A percentile compares a stretch with the other conserved stretches of the same genome.
Conservation (phyloP, 2,329 filamentous ascomycete species). For the Dissoconium aciculare region DNA sequence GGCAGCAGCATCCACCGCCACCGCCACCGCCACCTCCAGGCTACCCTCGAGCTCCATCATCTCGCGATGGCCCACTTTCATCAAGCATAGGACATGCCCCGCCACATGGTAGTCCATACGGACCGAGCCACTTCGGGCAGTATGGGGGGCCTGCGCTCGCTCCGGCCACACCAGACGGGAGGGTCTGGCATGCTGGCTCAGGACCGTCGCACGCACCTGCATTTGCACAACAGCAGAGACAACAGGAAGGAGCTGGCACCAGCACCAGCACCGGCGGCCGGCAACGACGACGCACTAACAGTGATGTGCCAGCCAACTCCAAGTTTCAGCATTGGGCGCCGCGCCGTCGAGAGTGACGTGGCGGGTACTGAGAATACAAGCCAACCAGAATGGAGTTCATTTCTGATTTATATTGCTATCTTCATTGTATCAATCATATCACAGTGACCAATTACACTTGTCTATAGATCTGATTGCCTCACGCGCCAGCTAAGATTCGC, state of each 20-base stretch:
- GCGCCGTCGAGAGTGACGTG: not conserved
- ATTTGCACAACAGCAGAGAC: constrained; percentile 17
- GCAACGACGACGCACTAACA: constrained; percentile 2
- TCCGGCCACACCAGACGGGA: constrained; percentile 13
- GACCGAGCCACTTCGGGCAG: constrained; percentile 5
- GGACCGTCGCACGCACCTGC: constrained; percentile 13
- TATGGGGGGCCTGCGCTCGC: constrained; percentile 17
- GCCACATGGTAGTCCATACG: not conserved
- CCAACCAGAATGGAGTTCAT: no score
- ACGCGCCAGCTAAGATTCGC: no score
- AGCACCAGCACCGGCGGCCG: not conserved
- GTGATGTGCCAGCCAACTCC: not conserved
- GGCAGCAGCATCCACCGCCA: constrained; percentile 3
- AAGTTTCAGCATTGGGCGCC: constrained; percentile 1
- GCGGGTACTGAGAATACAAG: not conserved
- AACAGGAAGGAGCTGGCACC: constrained; percentile 2
- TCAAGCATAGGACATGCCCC: constrained; percentile 2
- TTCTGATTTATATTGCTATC: no score
- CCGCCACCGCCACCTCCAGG: constrained; percentile 6
- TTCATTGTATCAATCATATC: no score
- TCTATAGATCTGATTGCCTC: no score
- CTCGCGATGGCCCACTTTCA: constrained; percentile 1
- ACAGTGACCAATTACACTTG: no score
- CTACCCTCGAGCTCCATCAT: no score
- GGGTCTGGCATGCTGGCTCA: constrained; percentile 6